Evolutionary conservation across 1,139 yeast genomes (phyloP).

Genomic region (Chernovozyma aurita): DNA sequence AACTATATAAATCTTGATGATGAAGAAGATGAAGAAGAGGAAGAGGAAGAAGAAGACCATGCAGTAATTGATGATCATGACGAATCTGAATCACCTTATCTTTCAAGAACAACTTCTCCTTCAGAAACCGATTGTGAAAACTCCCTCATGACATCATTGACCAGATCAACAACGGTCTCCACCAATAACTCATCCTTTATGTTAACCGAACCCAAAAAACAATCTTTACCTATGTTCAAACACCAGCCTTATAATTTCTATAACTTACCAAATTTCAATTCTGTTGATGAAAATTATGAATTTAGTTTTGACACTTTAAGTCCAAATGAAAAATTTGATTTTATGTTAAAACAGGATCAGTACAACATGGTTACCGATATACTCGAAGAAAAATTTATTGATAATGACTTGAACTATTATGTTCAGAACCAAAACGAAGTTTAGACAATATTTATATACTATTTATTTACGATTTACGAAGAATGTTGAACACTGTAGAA

Average conservation of each 20-base stretch:
- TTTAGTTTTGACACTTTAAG: conserved; percentile 18
- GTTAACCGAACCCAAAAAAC: conserved; percentile 10
- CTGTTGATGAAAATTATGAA: conserved; percentile 12
- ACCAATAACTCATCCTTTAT: conserved; percentile 19
- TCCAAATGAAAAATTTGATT: conserved; percentile 11
- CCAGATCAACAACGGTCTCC: conserved; percentile 43
- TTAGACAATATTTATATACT: conserved; percentile 1
- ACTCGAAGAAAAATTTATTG: conserved; percentile 37
- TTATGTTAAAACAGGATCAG: conserved; percentile 29
- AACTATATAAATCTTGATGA: conserved; percentile 2
- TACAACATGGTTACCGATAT: conserved; percentile 40
- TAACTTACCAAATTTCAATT: conserved; percentile 24
- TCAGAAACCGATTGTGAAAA: conserved; percentile 32
- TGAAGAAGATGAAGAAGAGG: conserved; percentile 14
- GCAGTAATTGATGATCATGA: conserved; percentile 19
- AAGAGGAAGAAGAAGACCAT: conserved; percentile 13
- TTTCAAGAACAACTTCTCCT: conserved; percentile 41
- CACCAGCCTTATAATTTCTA: conserved; percentile 18
- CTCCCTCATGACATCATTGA: conserved; percentile 37
- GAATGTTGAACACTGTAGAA: no score
- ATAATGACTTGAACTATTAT: conserved; percentile 33
- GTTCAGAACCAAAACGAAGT: conserved; percentile 9
- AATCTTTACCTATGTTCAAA: conserved; percentile 1
- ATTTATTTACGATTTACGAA: conserved; percentile 5
- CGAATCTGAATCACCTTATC: conserved; percentile 25